A percentile compares a stretch with the other conserved stretches of the same genome.
phyloP scores from a whole-genome alignment of 2,329 filamentous ascomycete genomes.

The Colletotrichum sp. region DNA sequence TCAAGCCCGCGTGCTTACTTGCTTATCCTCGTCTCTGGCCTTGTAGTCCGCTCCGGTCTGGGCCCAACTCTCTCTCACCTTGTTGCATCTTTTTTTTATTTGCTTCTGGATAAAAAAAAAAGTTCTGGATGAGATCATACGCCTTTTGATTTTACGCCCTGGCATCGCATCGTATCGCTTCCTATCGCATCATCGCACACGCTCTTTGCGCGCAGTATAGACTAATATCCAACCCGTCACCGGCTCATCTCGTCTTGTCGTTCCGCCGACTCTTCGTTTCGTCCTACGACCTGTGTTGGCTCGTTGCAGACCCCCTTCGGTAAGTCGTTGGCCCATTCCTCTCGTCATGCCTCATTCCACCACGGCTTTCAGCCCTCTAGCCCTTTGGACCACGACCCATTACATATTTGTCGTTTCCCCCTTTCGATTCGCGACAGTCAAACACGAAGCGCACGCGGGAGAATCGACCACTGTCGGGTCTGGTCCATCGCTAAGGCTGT shows the following conservation, averaged over 20 bases:
- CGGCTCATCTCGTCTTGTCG: not conserved
- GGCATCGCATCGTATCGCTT: not conserved
- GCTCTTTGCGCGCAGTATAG: conserved; percentile 5
- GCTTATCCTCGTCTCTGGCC: not conserved
- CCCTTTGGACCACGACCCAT: not conserved
- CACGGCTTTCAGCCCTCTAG: not conserved
- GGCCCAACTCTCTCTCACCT: conserved; percentile 3
- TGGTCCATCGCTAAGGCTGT: conserved; percentile 5
- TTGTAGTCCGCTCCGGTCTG: not conserved
- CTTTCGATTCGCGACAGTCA: not conserved
- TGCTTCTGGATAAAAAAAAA: conserved; percentile 15
- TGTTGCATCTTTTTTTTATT: conserved; percentile 2
- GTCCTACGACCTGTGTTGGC: not conserved
- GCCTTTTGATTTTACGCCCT: conserved; percentile 8
- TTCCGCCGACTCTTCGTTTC: not conserved
- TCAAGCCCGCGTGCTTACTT: not conserved
- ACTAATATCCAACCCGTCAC: conserved; percentile 12
- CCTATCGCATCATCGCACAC: not conserved
- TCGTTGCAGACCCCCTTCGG: not conserved
- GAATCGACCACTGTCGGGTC: not conserved
- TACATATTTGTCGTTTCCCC: conserved; percentile 2
- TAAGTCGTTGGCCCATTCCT: conserved; percentile 11
- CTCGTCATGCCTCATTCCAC: conserved; percentile 16
- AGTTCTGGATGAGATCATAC: conserved; percentile 21
- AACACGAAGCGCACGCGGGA: not conserved